Percentiles rank a stretch among this genome's conserved stretches.
phyloP scores from a whole-genome alignment of 1,284 basidiomycete genomes.

The Thecaphora thlaspeos region DNA sequence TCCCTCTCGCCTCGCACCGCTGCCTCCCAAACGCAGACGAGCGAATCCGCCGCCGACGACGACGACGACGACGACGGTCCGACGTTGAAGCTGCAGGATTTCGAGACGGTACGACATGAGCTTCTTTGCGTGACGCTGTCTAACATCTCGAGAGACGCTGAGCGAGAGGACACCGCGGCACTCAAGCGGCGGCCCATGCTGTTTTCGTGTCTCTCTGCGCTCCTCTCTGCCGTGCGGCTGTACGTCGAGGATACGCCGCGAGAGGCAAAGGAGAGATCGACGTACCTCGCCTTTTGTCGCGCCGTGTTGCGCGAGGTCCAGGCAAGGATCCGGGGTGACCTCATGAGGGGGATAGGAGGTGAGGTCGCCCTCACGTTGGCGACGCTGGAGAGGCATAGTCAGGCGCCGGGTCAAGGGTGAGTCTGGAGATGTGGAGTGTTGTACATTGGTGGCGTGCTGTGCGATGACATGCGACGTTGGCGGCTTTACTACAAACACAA shows the following conservation, averaged over 20 bases:
- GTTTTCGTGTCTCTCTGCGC: slow-evolving; percentile 25
- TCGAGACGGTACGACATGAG: neutral
- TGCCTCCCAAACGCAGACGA: slow-evolving; percentile 2
- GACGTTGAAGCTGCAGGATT: neutral
- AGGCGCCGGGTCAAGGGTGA: too few relatives aligned
- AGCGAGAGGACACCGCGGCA: neutral
- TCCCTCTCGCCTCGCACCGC: neutral
- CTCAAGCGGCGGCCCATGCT: neutral
- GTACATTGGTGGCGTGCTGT: too few relatives aligned
- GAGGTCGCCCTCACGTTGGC: neutral
- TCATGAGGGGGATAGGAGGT: neutral
- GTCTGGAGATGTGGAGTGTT: too few relatives aligned
- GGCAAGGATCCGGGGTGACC: neutral
- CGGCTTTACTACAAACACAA: neutral
- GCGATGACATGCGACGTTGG: too few relatives aligned
- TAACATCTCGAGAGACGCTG: neutral
- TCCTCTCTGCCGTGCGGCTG: slow-evolving; percentile 19
- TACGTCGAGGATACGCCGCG: slow-evolving; percentile 24
- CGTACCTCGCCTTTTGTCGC: slow-evolving; percentile 11
- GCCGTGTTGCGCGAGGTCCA: slow-evolving; percentile 8
- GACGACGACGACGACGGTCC: neutral
- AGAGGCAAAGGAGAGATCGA: slow-evolving; percentile 1
- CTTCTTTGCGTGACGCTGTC: neutral
- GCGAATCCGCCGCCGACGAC: neutral
- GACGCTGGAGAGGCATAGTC: slow-evolving; percentile 7